phyloP scores from a whole-genome alignment of 345 rosid species.

The Salix udensis region DNA sequence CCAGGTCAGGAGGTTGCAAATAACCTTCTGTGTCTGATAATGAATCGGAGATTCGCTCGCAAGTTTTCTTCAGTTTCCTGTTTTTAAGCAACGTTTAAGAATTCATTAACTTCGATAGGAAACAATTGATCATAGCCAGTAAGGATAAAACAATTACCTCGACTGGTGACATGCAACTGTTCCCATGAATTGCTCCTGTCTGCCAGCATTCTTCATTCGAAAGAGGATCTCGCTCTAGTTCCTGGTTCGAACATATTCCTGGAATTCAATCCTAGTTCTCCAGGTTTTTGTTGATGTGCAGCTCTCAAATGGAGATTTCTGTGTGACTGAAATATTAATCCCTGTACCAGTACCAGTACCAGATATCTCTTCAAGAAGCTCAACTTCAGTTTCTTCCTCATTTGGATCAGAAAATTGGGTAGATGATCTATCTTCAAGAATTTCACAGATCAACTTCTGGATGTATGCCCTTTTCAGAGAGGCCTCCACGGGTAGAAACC shows the following conservation, averaged over 20 bases:
- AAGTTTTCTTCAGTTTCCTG: slow-evolving; percentile 31
- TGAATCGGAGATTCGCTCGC: slow-evolving; percentile 26
- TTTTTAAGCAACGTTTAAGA: slow-evolving; percentile 1
- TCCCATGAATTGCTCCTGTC: slow-evolving; percentile 18
- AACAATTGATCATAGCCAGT: not conserved
- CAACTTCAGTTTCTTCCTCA: slow-evolving; percentile 36
- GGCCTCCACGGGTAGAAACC: slow-evolving; percentile 88
- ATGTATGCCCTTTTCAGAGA: slow-evolving; percentile 77
- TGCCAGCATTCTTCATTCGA: slow-evolving; percentile 19
- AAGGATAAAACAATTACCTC: slow-evolving; percentile 36
- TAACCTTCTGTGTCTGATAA: slow-evolving; percentile 23
- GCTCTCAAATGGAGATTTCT: not conserved
- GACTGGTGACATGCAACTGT: slow-evolving; percentile 38
- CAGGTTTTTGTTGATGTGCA: not conserved
- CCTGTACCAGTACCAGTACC: slow-evolving; percentile 44
- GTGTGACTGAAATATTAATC: slow-evolving; percentile 23
- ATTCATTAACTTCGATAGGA: not conserved
- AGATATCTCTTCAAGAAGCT: slow-evolving; percentile 39
- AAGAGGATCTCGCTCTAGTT: slow-evolving; percentile 2
- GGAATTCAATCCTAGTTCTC: not conserved
- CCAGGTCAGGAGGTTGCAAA: not conserved
- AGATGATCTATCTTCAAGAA: slow-evolving; percentile 48
- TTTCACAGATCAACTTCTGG: slow-evolving; percentile 64
- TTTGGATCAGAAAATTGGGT: slow-evolving; percentile 36
- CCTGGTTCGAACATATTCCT: not conserved